Conservation (phyloP, 352 stramenopile species). For the Pythium aquatile region DNA sequence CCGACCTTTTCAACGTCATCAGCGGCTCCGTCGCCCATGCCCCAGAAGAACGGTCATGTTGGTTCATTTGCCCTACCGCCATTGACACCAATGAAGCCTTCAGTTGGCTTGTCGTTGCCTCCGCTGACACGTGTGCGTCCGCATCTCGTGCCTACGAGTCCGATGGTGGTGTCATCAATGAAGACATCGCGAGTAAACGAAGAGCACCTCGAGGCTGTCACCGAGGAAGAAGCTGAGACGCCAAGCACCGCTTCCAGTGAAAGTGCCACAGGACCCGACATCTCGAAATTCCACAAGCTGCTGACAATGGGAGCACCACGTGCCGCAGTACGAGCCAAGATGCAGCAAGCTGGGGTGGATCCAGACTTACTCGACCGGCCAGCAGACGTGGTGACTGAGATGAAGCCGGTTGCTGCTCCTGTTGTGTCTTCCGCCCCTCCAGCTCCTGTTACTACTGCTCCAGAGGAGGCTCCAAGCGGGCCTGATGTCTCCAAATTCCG, state of each 20-base stretch:
- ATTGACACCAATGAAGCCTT: conserved; percentile 22
- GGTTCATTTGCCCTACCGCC: conserved; percentile 18
- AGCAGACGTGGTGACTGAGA: background rate
- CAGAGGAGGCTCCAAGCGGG: conserved; percentile 4
- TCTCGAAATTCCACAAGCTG: conserved; percentile 29
- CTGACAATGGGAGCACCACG: conserved; percentile 24
- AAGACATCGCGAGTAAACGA: conserved; percentile 15
- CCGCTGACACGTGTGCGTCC: conserved; percentile 19
- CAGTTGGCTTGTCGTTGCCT: conserved; percentile 25
- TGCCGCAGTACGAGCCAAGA: conserved; percentile 28
- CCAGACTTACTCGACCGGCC: conserved; percentile 21
- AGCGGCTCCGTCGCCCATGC: conserved; percentile 27
- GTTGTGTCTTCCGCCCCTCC: background rate
- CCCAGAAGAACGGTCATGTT: conserved; percentile 1
- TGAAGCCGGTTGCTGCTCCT: background rate
- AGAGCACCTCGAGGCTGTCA: conserved; percentile 25
- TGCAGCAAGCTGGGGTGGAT: conserved; percentile 29
- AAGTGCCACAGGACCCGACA: conserved; percentile 1
- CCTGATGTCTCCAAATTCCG: conserved; percentile 82
- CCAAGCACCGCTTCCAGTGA: background rate
- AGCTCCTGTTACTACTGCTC: conserved; percentile 6
- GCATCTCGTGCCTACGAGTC: conserved; percentile 1
- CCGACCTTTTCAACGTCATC: conserved; percentile 32
- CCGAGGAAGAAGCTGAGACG: conserved; percentile 24
- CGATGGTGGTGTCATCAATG: conserved; percentile 10